Evolutionary conservation across 2,329 filamentous ascomycete species (phyloP).

Genomic region (Plectosphaerella sp.): DNA sequence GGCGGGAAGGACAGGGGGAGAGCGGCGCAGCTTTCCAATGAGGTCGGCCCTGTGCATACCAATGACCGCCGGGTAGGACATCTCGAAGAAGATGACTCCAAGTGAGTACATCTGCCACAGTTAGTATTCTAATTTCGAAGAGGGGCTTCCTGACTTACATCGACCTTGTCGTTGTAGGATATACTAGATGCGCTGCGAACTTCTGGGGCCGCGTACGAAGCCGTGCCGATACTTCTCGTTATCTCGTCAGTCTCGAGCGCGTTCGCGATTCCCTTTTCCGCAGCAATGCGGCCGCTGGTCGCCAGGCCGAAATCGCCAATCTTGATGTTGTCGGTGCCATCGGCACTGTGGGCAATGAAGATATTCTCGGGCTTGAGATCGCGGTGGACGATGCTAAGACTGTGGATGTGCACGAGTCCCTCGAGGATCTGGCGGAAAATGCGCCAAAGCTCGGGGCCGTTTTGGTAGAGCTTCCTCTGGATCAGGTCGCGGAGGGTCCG

Average conservation of each 20-base stretch:
- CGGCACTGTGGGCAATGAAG: slow-evolving; percentile 68
- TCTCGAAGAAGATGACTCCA: slow-evolving; percentile 97
- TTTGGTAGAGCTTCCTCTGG: slow-evolving; percentile 66
- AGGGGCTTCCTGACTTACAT: slow-evolving; percentile 48
- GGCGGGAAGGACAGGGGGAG: slow-evolving; percentile 63
- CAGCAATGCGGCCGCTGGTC: slow-evolving; percentile 75
- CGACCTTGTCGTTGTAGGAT: slow-evolving; percentile 88
- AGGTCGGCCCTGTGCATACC: slow-evolving; percentile 62
- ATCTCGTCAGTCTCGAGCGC: slow-evolving; percentile 54
- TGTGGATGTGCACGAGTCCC: slow-evolving; percentile 84
- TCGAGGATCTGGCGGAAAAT: slow-evolving; percentile 89
- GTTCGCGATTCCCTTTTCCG: slow-evolving; percentile 45
- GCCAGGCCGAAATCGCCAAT: slow-evolving; percentile 97
- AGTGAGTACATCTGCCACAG: slow-evolving; percentile 78
- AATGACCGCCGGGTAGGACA: slow-evolving; percentile 68
- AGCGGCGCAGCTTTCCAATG: slow-evolving; percentile 64
- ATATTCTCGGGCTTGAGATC: slow-evolving; percentile 97
- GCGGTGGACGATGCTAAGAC: slow-evolving; percentile 86
- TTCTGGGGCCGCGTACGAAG: slow-evolving; percentile 91
- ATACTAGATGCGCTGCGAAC: slow-evolving; percentile 70
- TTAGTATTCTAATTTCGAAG: slow-evolving; percentile 11
- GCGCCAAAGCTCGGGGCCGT: slow-evolving; percentile 78
- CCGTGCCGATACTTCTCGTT: slow-evolving; percentile 70
- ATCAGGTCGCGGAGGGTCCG: slow-evolving; percentile 88
- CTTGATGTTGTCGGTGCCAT: slow-evolving; percentile 82